Conservation (phyloP, 2,329 filamentous ascomycete genomes). For the Blumeria hordei region DNA sequence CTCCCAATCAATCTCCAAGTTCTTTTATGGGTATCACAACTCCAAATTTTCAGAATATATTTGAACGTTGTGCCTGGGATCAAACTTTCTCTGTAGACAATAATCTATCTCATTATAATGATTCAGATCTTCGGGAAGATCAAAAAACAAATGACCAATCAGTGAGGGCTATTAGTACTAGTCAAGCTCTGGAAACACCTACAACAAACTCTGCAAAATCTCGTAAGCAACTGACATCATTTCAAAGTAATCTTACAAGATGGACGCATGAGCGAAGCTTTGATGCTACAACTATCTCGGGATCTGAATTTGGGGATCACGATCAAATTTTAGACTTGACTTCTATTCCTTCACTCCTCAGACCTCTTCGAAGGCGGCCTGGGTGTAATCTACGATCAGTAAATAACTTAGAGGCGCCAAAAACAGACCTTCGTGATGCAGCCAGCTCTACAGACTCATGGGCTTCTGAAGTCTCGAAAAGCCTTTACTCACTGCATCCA, state of each 20-base stretch:
- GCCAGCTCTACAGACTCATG: constrained; percentile 35
- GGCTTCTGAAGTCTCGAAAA: constrained; percentile 32
- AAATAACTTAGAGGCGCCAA: constrained; percentile 37
- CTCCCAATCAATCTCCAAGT: constrained; percentile 22
- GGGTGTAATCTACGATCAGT: constrained; percentile 47
- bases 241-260: constrained; percentile 28
- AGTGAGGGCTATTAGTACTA: too few relatives aligned
- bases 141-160: too few relatives aligned
- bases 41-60: too few relatives aligned
- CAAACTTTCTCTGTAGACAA: constrained; percentile 15
- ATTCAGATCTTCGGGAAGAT: constrained; percentile 5
- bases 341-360: constrained; percentile 26
- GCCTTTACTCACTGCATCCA: constrained; percentile 24
- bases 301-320: constrained; percentile 26
- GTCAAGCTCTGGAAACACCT: too few relatives aligned
- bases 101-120: constrained; percentile 10
- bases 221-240: constrained; percentile 18
- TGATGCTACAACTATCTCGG: constrained; percentile 32
- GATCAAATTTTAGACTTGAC: constrained; percentile 19
- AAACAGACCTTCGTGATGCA: constrained; percentile 23
- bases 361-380: constrained; percentile 44
- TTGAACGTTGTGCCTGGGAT: constrained; percentile 5
- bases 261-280: constrained; percentile 32
- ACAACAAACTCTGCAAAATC: too few relatives aligned
- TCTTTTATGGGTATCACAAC: constrained; percentile 23